phyloP scores from a whole-genome alignment of 805 yeast species.

The Saccharomycopsis sp. region DNA sequence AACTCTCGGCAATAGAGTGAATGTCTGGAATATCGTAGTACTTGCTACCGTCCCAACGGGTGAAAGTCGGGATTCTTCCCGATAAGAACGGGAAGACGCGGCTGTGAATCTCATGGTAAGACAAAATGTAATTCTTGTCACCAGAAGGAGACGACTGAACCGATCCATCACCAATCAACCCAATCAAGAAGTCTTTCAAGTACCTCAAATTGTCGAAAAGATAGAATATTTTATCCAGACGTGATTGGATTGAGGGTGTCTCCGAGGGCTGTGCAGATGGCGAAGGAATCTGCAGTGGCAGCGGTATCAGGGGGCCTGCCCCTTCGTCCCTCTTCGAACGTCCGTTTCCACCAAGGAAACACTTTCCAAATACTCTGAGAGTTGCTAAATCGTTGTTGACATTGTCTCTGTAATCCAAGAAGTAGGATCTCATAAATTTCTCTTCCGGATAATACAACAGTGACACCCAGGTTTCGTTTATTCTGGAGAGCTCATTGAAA shows the following conservation, averaged over 20 bases:
- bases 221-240: slow-evolving; percentile 1
- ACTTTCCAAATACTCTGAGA: slow-evolving; percentile 26
- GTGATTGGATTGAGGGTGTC: neutral
- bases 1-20: neutral
- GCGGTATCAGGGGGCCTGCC: neutral
- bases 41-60: slow-evolving; percentile 34
- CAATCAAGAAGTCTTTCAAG: slow-evolving; percentile 5
- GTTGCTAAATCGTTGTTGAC: slow-evolving; percentile 25
- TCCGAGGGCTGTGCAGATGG: too few species aligned
- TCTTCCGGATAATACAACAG: neutral
- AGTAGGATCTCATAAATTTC: neutral
- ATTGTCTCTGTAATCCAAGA: slow-evolving; percentile 16
- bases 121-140: neutral
- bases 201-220: slow-evolving; percentile 9
- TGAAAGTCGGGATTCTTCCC: slow-evolving; percentile 33
- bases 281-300: too few species aligned
- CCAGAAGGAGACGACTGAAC: too few species aligned
- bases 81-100: slow-evolving; percentile 38
- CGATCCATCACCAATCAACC: neutral
- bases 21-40: slow-evolving; percentile 9
- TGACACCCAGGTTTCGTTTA: neutral
- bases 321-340: neutral
- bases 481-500: neutral
- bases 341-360: slow-evolving; percentile 25
- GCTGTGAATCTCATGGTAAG: slow-evolving; percentile 25